These are phyloP conservation scores for Ciborinia camelliae DNA, from an alignment of 2,329 filamentous ascomycete species.

Conservation along the genomic window DNA sequence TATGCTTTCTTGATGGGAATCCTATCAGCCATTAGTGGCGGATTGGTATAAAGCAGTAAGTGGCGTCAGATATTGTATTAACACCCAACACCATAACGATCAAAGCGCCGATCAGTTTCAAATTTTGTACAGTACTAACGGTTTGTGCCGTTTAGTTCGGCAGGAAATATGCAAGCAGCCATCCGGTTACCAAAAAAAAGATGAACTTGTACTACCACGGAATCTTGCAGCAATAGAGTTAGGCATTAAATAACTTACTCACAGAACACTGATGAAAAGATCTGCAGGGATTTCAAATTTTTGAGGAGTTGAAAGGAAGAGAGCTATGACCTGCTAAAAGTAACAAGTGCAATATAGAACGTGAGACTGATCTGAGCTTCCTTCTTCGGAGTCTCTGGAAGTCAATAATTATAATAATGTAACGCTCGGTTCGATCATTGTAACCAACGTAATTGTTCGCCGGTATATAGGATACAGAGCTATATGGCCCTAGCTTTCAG, in stretches of 20 bases:
- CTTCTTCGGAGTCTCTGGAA: constrained; percentile 30
- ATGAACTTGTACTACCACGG: neutral
- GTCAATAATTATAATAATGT: neutral
- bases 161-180: neutral
- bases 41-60: neutral
- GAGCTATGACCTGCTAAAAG: constrained; percentile 3
- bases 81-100: neutral
- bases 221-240: neutral
- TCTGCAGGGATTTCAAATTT: neutral
- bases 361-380: constrained; percentile 20
- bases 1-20: neutral
- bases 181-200: constrained; percentile 10
- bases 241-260: neutral
- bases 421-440: constrained; percentile 1
- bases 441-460: constrained; percentile 1
- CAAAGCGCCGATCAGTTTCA: neutral
- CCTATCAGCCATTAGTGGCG: too few relatives aligned
- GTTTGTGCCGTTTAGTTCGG: constrained; percentile 7
- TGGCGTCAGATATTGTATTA: neutral
- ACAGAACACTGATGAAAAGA: neutral
- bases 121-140: neutral
- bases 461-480: neutral
- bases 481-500: neutral
- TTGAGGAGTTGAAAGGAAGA: neutral
- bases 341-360: neutral